Percentiles rank a stretch among this genome's conserved stretches.
These are phyloP conservation scores for Steccherinum ochraceum DNA, from an alignment of 768 basidiomycete genomes.

Conservation along the genomic window DNA sequence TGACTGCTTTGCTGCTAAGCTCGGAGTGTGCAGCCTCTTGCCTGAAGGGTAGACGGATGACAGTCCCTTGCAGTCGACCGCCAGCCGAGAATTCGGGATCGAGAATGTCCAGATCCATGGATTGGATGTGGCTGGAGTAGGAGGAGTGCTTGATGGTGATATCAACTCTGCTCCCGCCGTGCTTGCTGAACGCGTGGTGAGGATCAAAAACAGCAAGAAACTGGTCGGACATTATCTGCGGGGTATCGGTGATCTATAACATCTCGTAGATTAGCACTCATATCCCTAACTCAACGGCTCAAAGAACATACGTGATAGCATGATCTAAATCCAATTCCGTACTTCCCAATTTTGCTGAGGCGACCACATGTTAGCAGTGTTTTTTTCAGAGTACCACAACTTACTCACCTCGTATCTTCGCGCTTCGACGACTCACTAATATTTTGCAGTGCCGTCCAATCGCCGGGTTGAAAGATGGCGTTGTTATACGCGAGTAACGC, in stretches of 20 bases:
- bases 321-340: constrained; percentile 44
- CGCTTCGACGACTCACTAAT: constrained; percentile 42
- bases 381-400: not conserved
- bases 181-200: constrained; percentile 21
- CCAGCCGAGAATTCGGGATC: constrained; percentile 17
- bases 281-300: too few relatives aligned
- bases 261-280: too few relatives aligned
- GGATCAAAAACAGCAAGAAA: constrained; percentile 40
- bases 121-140: constrained; percentile 26
- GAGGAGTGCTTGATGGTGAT: constrained; percentile 18
- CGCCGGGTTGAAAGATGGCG: constrained; percentile 30
- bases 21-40: constrained; percentile 19
- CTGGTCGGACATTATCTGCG: constrained; percentile 39
- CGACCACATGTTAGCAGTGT: constrained; percentile 1
- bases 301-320: constrained; percentile 38
- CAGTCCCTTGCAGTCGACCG: constrained; percentile 30
- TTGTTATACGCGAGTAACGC: constrained; percentile 44
- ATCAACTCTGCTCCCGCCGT: constrained; percentile 27
- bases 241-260: constrained; percentile 42
- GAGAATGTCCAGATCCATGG: constrained; percentile 16
- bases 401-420: constrained; percentile 34
- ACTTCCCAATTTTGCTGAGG: constrained; percentile 45
- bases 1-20: constrained; percentile 30
- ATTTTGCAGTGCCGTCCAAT: constrained; percentile 39
- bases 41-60: constrained; percentile 45